Percentiles rank a stretch among this genome's conserved stretches.
Conservation (phyloP, 768 basidiomycete genomes). For the Xerocomellus amylosporus region DNA sequence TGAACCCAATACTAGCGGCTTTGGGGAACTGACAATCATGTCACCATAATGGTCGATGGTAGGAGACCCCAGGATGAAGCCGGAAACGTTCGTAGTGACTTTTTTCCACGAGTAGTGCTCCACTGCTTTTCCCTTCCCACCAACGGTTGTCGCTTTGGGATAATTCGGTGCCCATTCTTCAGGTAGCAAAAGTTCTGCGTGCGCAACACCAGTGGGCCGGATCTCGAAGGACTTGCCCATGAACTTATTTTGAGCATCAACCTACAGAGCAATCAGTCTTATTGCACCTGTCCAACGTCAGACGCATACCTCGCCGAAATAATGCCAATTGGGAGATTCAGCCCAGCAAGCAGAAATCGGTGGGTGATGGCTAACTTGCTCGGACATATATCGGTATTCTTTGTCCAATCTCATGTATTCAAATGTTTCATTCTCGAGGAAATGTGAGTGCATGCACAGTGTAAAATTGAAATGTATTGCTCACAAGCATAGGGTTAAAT, state of each 20-base stretch:
- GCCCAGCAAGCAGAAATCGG: slow-evolving; percentile 96
- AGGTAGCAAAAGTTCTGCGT: slow-evolving; percentile 78
- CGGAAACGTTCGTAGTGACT: slow-evolving; percentile 86
- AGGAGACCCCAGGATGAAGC: slow-evolving; percentile 87
- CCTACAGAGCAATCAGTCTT: slow-evolving; percentile 40
- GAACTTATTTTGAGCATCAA: slow-evolving; percentile 96
- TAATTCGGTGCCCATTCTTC: slow-evolving; percentile 60
- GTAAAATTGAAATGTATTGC: slow-evolving; percentile 24
- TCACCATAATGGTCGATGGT: slow-evolving; percentile 94
- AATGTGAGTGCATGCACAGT: not conserved
- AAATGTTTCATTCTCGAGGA: slow-evolving; percentile 78
- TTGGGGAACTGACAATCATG: slow-evolving; percentile 66
- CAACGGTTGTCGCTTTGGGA: slow-evolving; percentile 49
- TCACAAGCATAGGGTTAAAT: slow-evolving; percentile 91
- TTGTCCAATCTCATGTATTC: slow-evolving; percentile 88
- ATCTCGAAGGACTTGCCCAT: slow-evolving; percentile 97
- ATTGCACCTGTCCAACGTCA: not conserved
- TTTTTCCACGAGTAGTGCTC: slow-evolving; percentile 98
- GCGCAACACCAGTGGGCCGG: slow-evolving; percentile 90
- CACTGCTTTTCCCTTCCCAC: slow-evolving; percentile 52
- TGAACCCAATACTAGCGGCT: not conserved
- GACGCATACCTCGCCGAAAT: slow-evolving; percentile 72
- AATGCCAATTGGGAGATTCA: slow-evolving; percentile 85
- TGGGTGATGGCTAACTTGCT: slow-evolving; percentile 97
- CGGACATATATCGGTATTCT: slow-evolving; percentile 89